Conservation (phyloP, 768 basidiomycete genomes). For the Leccinum obscurum region DNA sequence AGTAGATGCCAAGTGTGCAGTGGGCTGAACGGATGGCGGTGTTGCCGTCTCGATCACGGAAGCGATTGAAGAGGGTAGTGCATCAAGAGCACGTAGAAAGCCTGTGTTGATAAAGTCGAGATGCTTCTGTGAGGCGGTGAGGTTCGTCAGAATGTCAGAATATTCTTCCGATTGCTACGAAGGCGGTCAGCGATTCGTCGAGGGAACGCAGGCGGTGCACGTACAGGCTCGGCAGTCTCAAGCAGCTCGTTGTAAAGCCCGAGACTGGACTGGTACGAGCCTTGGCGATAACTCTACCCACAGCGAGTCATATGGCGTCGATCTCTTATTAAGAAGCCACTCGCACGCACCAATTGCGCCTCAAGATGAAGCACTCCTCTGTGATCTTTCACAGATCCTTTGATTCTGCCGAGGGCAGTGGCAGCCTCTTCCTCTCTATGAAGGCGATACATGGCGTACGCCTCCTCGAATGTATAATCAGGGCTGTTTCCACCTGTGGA, state of each 20-base stretch:
- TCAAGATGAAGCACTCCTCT: slow-evolving; percentile 77
- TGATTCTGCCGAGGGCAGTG: slow-evolving; percentile 49
- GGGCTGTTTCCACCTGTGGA: slow-evolving; percentile 9
- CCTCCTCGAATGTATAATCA: slow-evolving; percentile 58
- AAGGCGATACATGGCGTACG: slow-evolving; percentile 85
- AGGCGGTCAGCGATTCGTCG: slow-evolving; percentile 8
- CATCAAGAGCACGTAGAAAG: slow-evolving; percentile 64
- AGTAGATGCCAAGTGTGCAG: slow-evolving; percentile 26
- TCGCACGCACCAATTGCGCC: slow-evolving; percentile 76
- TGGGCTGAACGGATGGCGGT: slow-evolving; percentile 50
- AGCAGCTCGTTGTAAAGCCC: slow-evolving; percentile 81
- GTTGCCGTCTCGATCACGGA: slow-evolving; percentile 60
- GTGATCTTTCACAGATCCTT: slow-evolving; percentile 44
- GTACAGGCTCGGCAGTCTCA: slow-evolving; percentile 73
- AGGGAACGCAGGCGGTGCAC: slow-evolving; percentile 30
- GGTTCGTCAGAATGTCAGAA: slow-evolving; percentile 83
- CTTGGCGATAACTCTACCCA: slow-evolving; percentile 72
- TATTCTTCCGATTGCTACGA: slow-evolving; percentile 81
- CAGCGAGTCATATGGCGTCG: slow-evolving; percentile 12
- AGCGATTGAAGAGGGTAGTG: slow-evolving; percentile 51
- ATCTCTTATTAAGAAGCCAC: slow-evolving; percentile 18
- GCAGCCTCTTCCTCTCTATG: slow-evolving; percentile 71
- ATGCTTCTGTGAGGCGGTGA: slow-evolving; percentile 77
- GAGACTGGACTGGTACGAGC: slow-evolving; percentile 69
- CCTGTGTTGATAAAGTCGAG: slow-evolving; percentile 79